Evolutionary conservation across 2,329 filamentous ascomycete genomes (phyloP), one percentile per base, ranked within the genome.

Genomic region (Zasmidium cellare): DNA sequence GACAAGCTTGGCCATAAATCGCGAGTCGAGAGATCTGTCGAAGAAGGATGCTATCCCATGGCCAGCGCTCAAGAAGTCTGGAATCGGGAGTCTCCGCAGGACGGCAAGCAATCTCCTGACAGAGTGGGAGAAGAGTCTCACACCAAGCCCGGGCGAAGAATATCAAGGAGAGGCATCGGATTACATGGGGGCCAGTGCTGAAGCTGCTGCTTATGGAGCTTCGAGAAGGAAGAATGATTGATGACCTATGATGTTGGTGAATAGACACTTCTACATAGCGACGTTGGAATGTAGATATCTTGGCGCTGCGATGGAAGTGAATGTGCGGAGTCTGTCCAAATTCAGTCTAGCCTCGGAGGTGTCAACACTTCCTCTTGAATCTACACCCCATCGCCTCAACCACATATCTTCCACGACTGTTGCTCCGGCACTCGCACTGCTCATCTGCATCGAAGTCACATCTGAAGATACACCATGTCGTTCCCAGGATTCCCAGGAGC

Each of bases 51-150:
- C 77, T 2, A 74, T 81, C 7, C 77, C 89, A 24, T 91, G 90
- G 77, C 87, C 87, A 50, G 83, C 88, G 49, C 82, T 96, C 56
- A 87, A 87, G 70, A 86, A 87, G 63, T 64, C 61, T 3, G 45
- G 35, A 41, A 89, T 92, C 0, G 87, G 86, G 65, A 92, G 91
- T 67, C 77, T 97, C 65, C 90, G 91, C 71, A 84, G 86, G 38
- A 93, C 90, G 0, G 90, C 92, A n/a, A 89, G 87, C 35, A 89
- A 88, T 61, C 80, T 96, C 57, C 91, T 97, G 85, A 89, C 87
- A 63, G 92, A 96, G 71, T 96, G 91, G 90, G 93, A 97, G 77
- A 90, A 86, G 73, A 90, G 84, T 64, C 77, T 92, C 14, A 85
- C 65, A n/a, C 68, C 68, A 3, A 62, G 56, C 56, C 68, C 68